A percentile compares a stretch with the other conserved stretches of the same genome.
phyloP scores from a whole-genome alignment of 169 alveolate genomes.

The Eimeria acervulina region DNA sequence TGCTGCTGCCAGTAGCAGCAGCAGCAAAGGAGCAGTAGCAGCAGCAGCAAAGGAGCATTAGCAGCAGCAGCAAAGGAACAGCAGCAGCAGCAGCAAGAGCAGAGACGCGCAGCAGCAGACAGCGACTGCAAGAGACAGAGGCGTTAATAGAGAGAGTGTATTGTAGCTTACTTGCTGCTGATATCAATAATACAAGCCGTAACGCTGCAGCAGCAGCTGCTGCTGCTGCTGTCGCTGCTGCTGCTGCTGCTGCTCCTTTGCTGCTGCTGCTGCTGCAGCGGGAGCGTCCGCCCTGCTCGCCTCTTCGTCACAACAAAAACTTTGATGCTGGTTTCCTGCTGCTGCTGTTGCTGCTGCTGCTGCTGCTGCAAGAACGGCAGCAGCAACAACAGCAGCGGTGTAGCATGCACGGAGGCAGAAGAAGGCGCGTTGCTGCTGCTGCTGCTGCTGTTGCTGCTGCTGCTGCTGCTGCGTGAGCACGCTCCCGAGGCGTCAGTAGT shows the following conservation, averaged over 20 bases:
- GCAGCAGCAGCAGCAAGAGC: background rate
- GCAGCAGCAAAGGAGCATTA: background rate
- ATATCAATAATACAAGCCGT: background rate
- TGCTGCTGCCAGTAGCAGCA: background rate
- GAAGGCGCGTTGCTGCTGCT: background rate
- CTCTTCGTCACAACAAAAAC: background rate
- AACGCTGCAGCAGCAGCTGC: background rate
- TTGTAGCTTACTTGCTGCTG: background rate
- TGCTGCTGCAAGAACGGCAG: conserved; percentile 30
- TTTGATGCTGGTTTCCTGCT: background rate
- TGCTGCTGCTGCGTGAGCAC: too few species aligned
- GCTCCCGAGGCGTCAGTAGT: background rate
- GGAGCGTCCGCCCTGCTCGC: background rate
- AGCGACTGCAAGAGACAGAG: background rate
- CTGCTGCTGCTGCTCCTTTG: conserved; percentile 19
- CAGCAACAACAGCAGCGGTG: conserved; percentile 2
- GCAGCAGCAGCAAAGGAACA: too few species aligned
- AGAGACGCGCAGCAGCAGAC: background rate
- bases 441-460: too few species aligned
- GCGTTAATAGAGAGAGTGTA: too few species aligned
- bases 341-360: conserved; percentile 38
- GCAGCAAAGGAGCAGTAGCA: background rate
- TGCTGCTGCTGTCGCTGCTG: background rate
- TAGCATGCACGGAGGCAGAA: conserved; percentile 56
- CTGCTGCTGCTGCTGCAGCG: conserved; percentile 27